Base-by-base conservation (phyloP, 306 rosid species). In the Cercis canadensis region DNA sequence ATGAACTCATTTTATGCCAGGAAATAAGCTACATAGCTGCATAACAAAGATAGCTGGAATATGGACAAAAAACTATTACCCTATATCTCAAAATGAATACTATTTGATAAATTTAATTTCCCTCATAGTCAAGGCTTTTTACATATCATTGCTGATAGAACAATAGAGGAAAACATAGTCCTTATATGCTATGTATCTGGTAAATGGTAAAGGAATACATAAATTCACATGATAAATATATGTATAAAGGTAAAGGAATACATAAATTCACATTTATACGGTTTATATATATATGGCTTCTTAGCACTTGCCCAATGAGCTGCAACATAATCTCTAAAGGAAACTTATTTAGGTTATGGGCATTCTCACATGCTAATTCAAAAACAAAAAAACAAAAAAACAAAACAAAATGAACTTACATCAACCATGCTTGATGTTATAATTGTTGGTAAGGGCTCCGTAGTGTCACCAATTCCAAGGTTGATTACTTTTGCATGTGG, bases 381-480 rank as follows among this genome's bases (percentile, higher is more conserved):
- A 61, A 31, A 62, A 33, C 73, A 68, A 69, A 13, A 68, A 21
- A 21, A 46, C n/a, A 46, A 11, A 73, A 21, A 21, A 46, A 31
- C 31, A 11, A 7, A 11, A n/a, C 15, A 16, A 55, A 63, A 13
- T 69, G 37, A 34, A 78, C 86, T 78, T 78, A 82, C 96, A 78
- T 83, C 79, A 15, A 78, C 67, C 96, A 87, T 87, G 73, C 79
- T 70, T 47, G 96, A 80, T 44, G 89, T 79, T 70, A 89, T 81
- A 71, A 81, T 40, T 36, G 78, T 50, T 59, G 92, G 92, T 21
- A 89, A 67, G n/a, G 90, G 96, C 72, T 85, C 69, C 61, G 96
- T 83, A 33, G 96, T 89, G 62, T 87, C 90, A 49, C 96, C 92
- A 70, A 87, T 62, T 54, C 92, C 92, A 29, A 85, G 92, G 83